These are phyloP conservation scores for Triglochin maritima DNA, from an alignment of 106 monocot species.

Conservation along the genomic window DNA sequence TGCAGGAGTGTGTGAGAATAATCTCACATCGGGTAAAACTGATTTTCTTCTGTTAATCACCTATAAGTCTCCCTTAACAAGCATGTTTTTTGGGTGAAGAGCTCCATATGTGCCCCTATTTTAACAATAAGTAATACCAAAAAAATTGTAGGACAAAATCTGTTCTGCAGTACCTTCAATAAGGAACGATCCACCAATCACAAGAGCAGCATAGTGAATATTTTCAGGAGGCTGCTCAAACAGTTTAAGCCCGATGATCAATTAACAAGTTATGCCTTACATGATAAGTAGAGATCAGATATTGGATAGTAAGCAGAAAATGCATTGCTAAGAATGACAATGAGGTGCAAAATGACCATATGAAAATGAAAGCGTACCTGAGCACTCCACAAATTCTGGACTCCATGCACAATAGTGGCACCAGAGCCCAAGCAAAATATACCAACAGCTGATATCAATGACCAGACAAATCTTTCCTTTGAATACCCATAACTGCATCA, in stretches of 20 bases:
- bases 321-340: background rate
- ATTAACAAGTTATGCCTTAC: background rate
- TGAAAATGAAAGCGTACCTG: constrained; percentile 32
- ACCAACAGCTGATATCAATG: constrained; percentile 97
- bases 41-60: too few relatives aligned
- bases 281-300: background rate
- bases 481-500: constrained; percentile 94
- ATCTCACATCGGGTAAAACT: too few relatives aligned
- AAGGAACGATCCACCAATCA: constrained; percentile 95
- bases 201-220: constrained; percentile 94
- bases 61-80: too few relatives aligned
- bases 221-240: constrained; percentile 77
- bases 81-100: too few relatives aligned
- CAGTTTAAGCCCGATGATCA: constrained; percentile 1
- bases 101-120: too few relatives aligned
- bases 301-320: background rate
- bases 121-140: background rate
- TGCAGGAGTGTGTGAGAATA: too few relatives aligned
- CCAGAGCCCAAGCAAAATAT: constrained; percentile 99
- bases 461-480: constrained; percentile 99
- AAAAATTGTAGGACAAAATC: background rate
- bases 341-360: background rate
- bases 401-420: constrained; percentile 93
- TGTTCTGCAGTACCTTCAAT: constrained; percentile 59
- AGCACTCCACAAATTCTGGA: constrained; percentile 80